Evolutionary conservation across 2,329 filamentous ascomycete genomes (phyloP).

Genomic region (Trichoderma aggressivum): DNA sequence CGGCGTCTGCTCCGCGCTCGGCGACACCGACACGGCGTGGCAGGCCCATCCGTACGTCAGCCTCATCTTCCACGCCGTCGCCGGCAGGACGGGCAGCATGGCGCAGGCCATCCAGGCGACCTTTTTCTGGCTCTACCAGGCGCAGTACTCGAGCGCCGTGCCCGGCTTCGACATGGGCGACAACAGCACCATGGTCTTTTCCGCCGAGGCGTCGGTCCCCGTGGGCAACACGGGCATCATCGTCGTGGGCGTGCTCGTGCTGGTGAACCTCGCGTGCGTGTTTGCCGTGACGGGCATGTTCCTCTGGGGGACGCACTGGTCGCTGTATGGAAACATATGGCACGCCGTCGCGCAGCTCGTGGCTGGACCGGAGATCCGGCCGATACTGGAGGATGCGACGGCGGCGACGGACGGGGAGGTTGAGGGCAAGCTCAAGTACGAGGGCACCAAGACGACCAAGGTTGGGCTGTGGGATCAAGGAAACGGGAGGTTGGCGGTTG

Average conservation of each 20-base stretch:
- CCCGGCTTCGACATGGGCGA: neutral
- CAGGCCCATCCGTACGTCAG: neutral
- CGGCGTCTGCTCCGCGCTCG: neutral
- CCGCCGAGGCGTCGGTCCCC: neutral
- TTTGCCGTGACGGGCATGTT: neutral
- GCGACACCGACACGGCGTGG: neutral
- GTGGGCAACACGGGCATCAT: neutral
- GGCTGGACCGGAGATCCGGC: neutral
- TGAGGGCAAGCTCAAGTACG: neutral
- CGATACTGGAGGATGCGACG: neutral
- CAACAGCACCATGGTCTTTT: neutral
- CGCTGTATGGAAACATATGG: neutral
- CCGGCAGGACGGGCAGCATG: neutral
- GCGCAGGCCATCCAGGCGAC: neutral
- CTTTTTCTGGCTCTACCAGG: neutral
- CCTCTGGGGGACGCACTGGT: neutral
- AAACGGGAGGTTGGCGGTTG: neutral
- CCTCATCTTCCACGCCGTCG: neutral
- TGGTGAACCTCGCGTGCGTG: neutral
- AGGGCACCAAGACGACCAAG: neutral
- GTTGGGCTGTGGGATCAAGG: neutral
- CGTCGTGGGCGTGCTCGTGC: neutral
- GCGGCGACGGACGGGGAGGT: neutral
- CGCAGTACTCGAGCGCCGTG: neutral
- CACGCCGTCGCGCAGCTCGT: neutral